Conservation (phyloP, 768 basidiomycete species). For the Ramaria sp. region DNA sequence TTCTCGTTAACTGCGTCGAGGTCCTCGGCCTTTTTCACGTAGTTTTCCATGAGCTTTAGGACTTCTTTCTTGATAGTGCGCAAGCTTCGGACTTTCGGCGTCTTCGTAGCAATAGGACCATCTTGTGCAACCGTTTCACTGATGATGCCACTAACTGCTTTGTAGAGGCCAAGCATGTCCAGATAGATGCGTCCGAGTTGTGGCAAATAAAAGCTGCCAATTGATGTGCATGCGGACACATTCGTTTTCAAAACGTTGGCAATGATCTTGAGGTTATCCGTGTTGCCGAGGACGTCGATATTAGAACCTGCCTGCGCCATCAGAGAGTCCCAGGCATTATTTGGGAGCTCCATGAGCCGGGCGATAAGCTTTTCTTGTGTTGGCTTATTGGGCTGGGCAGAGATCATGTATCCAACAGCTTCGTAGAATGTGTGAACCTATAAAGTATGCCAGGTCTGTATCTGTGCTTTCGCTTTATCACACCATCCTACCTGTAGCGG, state of each 20-base stretch:
- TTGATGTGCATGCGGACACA: constrained; percentile 93
- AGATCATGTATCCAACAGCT: constrained; percentile 99
- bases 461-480: not conserved
- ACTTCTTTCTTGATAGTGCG: constrained; percentile 99
- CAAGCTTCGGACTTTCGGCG: constrained; percentile 88
- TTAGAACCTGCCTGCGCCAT: constrained; percentile 93
- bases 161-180: constrained; percentile 97
- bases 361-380: constrained; percentile 92
- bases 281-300: constrained; percentile 82
- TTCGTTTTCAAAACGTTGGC: constrained; percentile 98
- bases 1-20: constrained; percentile 84
- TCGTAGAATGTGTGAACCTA: constrained; percentile 96
- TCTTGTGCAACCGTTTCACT: constrained; percentile 84
- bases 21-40: constrained; percentile 95
- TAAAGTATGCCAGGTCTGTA: not conserved
- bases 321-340: constrained; percentile 94
- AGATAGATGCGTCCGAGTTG: constrained; percentile 93
- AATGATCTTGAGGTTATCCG: constrained; percentile 93
- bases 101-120: constrained; percentile 87
- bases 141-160: constrained; percentile 93
- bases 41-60: constrained; percentile 93
- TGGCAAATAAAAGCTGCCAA: constrained; percentile 95
- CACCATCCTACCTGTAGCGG: constrained; percentile 58
- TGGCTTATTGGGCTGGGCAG: constrained; percentile 95
- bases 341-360: constrained; percentile 95